These are phyloP conservation scores for Hypsizygus marmoreus DNA, from an alignment of 768 basidiomycete species.

Conservation along the genomic window DNA sequence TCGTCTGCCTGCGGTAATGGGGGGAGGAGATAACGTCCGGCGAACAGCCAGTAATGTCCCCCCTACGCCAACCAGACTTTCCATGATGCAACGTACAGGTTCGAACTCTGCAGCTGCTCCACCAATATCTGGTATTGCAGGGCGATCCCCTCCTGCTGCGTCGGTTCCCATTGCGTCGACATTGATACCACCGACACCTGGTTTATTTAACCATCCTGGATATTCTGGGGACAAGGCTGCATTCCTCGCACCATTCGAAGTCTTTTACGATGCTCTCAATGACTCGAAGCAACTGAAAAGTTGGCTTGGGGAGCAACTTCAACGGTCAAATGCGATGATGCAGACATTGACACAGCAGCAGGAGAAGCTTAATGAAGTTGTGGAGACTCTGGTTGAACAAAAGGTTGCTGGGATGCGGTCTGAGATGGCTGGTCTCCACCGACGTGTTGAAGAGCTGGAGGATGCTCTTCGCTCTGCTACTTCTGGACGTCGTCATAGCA, in stretches of 20 bases:
- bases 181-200: constrained; percentile 70
- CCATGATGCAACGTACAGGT: constrained; percentile 43
- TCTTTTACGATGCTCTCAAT: constrained; percentile 82
- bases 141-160: constrained; percentile 54
- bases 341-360: constrained; percentile 58
- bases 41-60: constrained; percentile 64
- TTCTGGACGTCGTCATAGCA: constrained; percentile 26
- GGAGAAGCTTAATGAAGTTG: constrained; percentile 60
- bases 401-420: constrained; percentile 57
- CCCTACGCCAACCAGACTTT: constrained; percentile 69
- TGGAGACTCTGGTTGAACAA: constrained; percentile 64
- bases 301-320: constrained; percentile 76
- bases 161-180: constrained; percentile 70
- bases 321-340: constrained; percentile 59
- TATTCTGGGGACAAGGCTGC: constrained; percentile 69
- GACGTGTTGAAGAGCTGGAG: constrained; percentile 72
- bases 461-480: constrained; percentile 39
- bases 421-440: constrained; percentile 61
- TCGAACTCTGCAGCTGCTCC: constrained; percentile 18
- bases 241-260: constrained; percentile 81
- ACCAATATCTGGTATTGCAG: constrained; percentile 31
- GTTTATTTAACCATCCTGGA: constrained; percentile 60
- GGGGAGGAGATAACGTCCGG: constrained; percentile 43
- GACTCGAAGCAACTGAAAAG: constrained; percentile 78
- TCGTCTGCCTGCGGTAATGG: constrained; percentile 56